Percentiles rank a stretch among this genome's conserved stretches.
Conservation (phyloP, 495 filamentous ascomycete species). For the Evernia prunastri region DNA sequence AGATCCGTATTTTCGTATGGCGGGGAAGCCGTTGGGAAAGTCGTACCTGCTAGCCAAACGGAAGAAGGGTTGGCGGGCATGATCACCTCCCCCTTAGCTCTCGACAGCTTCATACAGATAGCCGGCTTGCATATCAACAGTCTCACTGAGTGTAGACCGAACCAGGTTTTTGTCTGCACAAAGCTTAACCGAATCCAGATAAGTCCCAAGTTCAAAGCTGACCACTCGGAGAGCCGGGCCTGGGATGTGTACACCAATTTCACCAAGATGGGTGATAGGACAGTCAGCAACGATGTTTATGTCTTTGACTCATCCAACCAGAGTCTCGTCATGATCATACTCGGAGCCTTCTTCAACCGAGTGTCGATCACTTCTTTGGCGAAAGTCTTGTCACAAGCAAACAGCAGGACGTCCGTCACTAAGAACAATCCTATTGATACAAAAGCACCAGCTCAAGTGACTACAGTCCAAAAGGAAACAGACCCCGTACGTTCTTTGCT, state of each 20-base stretch:
- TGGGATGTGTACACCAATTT: conserved; percentile 23
- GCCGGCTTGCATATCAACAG: conserved; percentile 39
- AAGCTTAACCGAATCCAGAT: conserved; percentile 18
- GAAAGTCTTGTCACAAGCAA: conserved; percentile 23
- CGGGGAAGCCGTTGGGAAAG: too few relatives aligned
- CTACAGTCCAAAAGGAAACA: too few relatives aligned
- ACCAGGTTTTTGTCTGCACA: conserved; percentile 32
- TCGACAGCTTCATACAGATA: conserved; percentile 36
- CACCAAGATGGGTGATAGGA: not conserved
- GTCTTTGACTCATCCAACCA: conserved; percentile 27
- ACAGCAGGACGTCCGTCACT: conserved; percentile 3
- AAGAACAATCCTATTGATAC: not conserved
- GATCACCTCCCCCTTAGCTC: too few relatives aligned
- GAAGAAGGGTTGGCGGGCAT: too few relatives aligned
- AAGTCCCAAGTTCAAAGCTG: conserved; percentile 2
- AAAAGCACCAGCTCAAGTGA: not conserved
- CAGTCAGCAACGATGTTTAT: conserved; percentile 33
- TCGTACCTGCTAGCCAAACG: conserved; percentile 5
- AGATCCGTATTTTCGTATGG: too few relatives aligned
- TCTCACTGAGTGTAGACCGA: conserved; percentile 16
- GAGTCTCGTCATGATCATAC: conserved; percentile 26
- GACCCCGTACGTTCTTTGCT: too few relatives aligned
- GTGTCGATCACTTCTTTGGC: conserved; percentile 28
- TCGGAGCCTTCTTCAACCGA: conserved; percentile 32
- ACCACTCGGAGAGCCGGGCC: conserved; percentile 7